Percentiles rank a stretch among this genome's conserved stretches.
These are phyloP conservation scores for Debaryomyces hansenii DNA, from an alignment of 805 yeast species.

Conservation along the genomic window DNA sequence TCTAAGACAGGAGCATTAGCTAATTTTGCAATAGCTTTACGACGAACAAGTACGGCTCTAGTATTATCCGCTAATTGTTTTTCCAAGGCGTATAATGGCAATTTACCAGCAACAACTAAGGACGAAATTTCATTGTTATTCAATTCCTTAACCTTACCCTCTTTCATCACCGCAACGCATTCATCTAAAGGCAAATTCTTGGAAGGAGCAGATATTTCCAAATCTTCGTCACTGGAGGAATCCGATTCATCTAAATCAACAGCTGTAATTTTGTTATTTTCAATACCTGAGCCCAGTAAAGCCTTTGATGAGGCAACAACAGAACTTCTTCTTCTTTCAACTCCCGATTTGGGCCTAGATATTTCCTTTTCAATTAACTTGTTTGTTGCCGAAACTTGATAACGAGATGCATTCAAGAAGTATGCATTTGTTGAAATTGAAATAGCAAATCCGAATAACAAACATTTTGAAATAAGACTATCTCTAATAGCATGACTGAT, in stretches of 20 bases:
- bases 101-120: constrained; percentile 70
- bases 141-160: constrained; percentile 68
- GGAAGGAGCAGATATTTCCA: constrained; percentile 20
- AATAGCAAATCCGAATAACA: constrained; percentile 69
- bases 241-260: constrained; percentile 3
- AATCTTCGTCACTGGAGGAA: constrained; percentile 30
- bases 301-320: constrained; percentile 7
- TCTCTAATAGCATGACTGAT: constrained; percentile 75
- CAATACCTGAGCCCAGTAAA: neutral
- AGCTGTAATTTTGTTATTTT: neutral
- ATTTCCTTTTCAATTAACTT: constrained; percentile 41
- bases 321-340: neutral
- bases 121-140: constrained; percentile 71
- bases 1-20: constrained; percentile 82
- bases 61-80: constrained; percentile 85
- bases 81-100: constrained; percentile 93
- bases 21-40: constrained; percentile 83
- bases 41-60: constrained; percentile 91
- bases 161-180: constrained; percentile 59
- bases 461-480: constrained; percentile 72
- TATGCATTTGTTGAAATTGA: constrained; percentile 82
- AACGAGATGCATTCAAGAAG: constrained; percentile 80
- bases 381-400: constrained; percentile 49
- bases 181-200: constrained; percentile 58
- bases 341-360: constrained; percentile 24